Evolutionary conservation across 164 flowering plant species (phyloP), one percentile per base, ranked within the genome.

Genomic region (Chimonanthus salicifolius): DNA sequence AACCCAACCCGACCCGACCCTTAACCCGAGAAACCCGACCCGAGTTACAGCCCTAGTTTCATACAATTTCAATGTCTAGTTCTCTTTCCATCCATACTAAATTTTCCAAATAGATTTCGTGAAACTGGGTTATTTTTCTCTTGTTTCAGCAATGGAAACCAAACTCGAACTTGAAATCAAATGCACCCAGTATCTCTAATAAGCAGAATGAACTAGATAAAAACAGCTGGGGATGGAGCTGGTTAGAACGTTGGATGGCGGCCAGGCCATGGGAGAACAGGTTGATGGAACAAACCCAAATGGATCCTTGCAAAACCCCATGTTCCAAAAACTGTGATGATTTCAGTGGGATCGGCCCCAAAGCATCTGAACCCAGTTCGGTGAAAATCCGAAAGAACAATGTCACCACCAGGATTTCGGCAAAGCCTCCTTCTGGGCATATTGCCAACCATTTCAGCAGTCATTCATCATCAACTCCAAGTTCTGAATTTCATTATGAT

Each of bases 161-260:
- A 67, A 84, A 76, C 71, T 82, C 85, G 58, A 83, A 79, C 63
- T 69, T 80, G 3, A 76, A 60, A 49, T 48, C 86, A 9, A 82
- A 80, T 74, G 47, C 68, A n/a, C 78, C 85, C 4, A 16, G 78
- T 10, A 72, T 73, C 18, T 60, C 78, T 45, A 58, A 79, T 62
- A 89, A 88, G 81, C 78, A 75, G 71, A 71, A 82, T 7, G 90
- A 88, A 44, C 71, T 86, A 10, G 91, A 91, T 71, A 90, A 83
- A 81, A 91, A 80, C 67, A 87, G 81, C 74, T 94, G 89, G 91
- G 94, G 94, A 58, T 94, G 98, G 98, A 93, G 91, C 78, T 95
- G 99, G 99, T 79, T 95, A 49, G 99, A 95, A 63, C 89, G 97
- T 4, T 95, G 97, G 99, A 95, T 95, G 99, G 88, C 97, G 10